Percentiles rank a stretch among this genome's conserved stretches.
phyloP scores from a whole-genome alignment of 2,329 filamentous ascomycete species.

The Cladosporium velox region DNA sequence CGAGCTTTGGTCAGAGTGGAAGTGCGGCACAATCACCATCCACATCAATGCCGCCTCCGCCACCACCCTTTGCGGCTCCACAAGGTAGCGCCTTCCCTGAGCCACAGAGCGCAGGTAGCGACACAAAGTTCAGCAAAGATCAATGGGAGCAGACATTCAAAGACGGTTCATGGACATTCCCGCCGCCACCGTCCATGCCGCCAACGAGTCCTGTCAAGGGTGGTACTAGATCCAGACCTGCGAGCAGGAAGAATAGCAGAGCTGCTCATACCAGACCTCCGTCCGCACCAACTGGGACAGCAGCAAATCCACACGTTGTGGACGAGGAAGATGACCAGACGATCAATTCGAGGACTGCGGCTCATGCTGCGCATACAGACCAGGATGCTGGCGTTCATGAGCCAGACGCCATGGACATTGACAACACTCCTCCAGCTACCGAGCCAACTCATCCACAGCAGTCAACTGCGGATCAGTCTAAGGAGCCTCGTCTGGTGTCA shows the following conservation, averaged over 20 bases:
- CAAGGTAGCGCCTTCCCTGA: conserved; percentile 25
- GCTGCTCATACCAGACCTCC: conserved; percentile 23
- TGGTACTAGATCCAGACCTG: conserved; percentile 36
- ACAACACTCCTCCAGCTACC: conserved; percentile 38
- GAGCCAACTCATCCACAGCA: conserved; percentile 25
- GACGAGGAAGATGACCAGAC: conserved; percentile 36
- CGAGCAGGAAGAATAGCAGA: conserved; percentile 32
- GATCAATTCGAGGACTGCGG: conserved; percentile 2
- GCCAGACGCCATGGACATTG: conserved; percentile 52
- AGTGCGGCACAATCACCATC: conserved; percentile 15
- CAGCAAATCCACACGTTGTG: conserved; percentile 34
- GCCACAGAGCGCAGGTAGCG: conserved; percentile 6
- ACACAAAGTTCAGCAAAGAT: conserved; percentile 44
- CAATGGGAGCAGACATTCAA: conserved; percentile 48
- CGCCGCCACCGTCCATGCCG: conserved; percentile 27
- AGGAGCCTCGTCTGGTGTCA: conserved; percentile 37
- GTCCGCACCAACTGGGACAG: conserved; percentile 22
- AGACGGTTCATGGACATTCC: conserved; percentile 43
- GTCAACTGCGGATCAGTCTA: conserved; percentile 20
- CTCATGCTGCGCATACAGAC: background rate
- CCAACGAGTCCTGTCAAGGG: conserved; percentile 26
- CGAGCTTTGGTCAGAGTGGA: conserved; percentile 5
- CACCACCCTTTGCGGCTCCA: conserved; percentile 26
- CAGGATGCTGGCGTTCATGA: conserved; percentile 4
- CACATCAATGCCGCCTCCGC: conserved; percentile 12